A percentile compares a stretch with the other conserved stretches of the same genome.
Conservation (phyloP, 164 flowering plant genomes). For the Berberis vulgaris region DNA sequence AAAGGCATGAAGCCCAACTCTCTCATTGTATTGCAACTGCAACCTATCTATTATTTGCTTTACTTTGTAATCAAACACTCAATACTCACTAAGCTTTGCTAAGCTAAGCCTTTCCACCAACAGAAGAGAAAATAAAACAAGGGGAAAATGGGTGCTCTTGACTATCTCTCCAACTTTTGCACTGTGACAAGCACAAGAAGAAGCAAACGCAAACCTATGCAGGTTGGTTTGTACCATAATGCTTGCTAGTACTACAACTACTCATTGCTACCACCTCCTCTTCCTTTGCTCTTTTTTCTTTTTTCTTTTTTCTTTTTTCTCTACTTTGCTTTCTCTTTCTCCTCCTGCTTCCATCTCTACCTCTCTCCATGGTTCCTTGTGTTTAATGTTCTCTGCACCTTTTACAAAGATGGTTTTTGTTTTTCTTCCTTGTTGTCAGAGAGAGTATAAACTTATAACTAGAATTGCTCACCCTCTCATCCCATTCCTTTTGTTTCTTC, state of each 20-base stretch:
- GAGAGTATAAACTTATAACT: too few relatives aligned
- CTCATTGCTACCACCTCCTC: background rate
- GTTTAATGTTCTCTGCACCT: too few relatives aligned
- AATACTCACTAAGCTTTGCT: background rate
- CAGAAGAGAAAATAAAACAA: slow-evolving; percentile 17
- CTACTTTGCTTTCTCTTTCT: too few relatives aligned
- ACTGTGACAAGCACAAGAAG: slow-evolving; percentile 35
- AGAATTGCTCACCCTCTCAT: too few relatives aligned
- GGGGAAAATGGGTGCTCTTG: slow-evolving; percentile 26
- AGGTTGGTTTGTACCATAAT: slow-evolving; percentile 24
- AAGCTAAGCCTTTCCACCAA: slow-evolving; percentile 4
- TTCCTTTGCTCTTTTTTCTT: background rate
- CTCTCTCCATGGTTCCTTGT: too few relatives aligned
- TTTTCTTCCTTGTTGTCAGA: too few relatives aligned
- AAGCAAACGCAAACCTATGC: slow-evolving; percentile 50
- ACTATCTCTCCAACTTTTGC: slow-evolving; percentile 55
- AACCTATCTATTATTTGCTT: too few relatives aligned
- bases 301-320: background rate
- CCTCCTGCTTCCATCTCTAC: too few relatives aligned
- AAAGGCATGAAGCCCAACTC: background rate
- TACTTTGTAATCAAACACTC: background rate
- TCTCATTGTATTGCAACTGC: background rate
- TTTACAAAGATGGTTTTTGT: too few relatives aligned
- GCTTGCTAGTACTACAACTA: background rate
- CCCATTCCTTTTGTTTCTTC: too few relatives aligned